Base-by-base conservation (phyloP, 208 protist species). In the Crithidia fasciculata region DNA sequence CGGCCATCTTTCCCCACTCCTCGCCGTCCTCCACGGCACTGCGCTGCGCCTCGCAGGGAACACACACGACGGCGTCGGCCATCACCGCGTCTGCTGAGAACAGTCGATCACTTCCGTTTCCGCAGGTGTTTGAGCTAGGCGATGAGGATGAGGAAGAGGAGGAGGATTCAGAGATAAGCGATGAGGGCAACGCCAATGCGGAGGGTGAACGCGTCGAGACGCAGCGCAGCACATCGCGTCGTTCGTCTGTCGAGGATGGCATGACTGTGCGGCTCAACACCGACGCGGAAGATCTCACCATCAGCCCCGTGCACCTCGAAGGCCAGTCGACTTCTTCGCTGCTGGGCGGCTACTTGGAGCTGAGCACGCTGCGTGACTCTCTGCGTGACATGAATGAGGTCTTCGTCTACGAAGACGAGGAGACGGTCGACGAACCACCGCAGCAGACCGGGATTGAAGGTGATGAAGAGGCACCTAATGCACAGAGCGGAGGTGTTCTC, bases 341-440 rank as follows among this genome's bases (percentile, higher is more conserved):
- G n/a, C 36, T 37, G 59, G 37, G 4, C 16, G n/a, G 62, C 39
- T n/a, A 63, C 13, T 16, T 6, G 15, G 60, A 2, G n/a, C 5
- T 15, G 8, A 16, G 61, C 37, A 10, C 19, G 3, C 54, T 71
- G 47, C 66, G 75, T 12, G 74, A 85, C 55, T 78, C 82, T 2
- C 53, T 87, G 57, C 74, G 50, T 37, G 66, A 80, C 56, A 78
- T 83, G 60, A 85, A 84, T 28, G 79, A 88, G 64, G 82, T 82
- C 4, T 87, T 90, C 73, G 43, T 84, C 41, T 84, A 86, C 61
- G 86, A 86, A 58, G 82, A 86, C 12, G 85, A 90, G 54, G 83
- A 84, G 40, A 80, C 70, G 2, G 56, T 69, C 8, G 16, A 19
- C 8, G 69, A 28, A 45, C 55, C 45, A 41, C 55, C 28, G 61